Conservation (phyloP, 768 basidiomycete genomes). For the Lactifluus rugatus region DNA sequence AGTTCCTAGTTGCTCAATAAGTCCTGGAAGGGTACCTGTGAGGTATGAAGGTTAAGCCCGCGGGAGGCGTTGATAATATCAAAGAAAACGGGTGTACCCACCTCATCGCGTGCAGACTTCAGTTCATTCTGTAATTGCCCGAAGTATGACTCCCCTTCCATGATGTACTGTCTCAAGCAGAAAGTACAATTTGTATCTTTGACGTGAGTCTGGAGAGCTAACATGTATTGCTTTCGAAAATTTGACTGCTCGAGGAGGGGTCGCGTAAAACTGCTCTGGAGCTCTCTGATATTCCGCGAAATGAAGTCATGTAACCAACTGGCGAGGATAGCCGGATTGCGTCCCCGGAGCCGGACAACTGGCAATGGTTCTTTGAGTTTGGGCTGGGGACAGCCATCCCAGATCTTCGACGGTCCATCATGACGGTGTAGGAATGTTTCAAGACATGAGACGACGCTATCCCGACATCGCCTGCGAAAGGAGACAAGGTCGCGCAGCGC, state of each 20-base stretch:
- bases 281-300: neutral
- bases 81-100: neutral
- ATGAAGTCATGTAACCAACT: neutral
- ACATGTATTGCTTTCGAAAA: conserved; percentile 1
- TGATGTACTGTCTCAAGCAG: neutral
- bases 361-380: neutral
- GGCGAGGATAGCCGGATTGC: neutral
- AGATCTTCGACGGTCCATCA: neutral
- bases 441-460: neutral
- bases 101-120: neutral
- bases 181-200: neutral
- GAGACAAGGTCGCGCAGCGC: neutral
- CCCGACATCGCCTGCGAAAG: conserved; percentile 3
- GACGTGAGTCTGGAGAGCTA: neutral
- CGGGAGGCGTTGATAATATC: neutral
- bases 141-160: conserved; percentile 1
- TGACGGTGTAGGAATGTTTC: neutral
- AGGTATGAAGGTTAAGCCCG: neutral
- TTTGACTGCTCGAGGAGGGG: neutral
- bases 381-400: neutral
- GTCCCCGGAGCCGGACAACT: neutral
- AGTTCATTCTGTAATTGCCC: neutral
- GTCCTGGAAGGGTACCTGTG: neutral
- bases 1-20: neutral
- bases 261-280: neutral